Evolutionary conservation across 176 grass and related monocot species (phyloP), one percentile per base, ranked within the genome.

Genomic region (Alloteropsis semialata): DNA sequence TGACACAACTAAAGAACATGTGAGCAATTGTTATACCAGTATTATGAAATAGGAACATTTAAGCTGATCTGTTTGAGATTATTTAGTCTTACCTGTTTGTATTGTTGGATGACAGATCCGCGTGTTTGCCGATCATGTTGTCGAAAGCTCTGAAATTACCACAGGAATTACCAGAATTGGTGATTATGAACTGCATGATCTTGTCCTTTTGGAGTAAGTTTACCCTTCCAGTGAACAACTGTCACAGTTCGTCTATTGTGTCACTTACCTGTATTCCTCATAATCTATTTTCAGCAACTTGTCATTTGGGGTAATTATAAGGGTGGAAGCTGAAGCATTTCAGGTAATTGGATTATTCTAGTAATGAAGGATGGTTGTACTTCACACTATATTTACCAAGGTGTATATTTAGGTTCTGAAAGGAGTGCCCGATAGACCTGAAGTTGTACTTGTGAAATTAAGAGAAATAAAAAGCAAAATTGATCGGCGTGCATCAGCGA

Each of bases 391-490:
- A 84, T 45, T 92, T 62, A 81, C 84, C 38, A 10, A 14, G 55
- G 16, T 84, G 43, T 90, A 83, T 65, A 15, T 75, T 87, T 94
- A 99, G 93, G 91, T 99, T 80, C 83, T 99, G 27, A 94, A 99
- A 94, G 93, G 93, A 54, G 81, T 99, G 38, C 87, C 93, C 5
- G 97, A 99, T 85, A 87, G 93, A 87, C 89, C 97, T 46, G 97
- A 99, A 65, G 93, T 96, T 63, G 93, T 92, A 16, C 97, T 94
- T 65, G 91, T 99, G 44, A 99, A 99, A 84, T 74, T 96, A 69
- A 94, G 93, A 86, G 97, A 99, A 84, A 96, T 99, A 75, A 99
- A 96, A 85, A 92, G 84, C 73, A 99, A 99, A 57, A 92, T 99
- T 82, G 97, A 96, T 76, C 83, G 82, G 30, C 91, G 89, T 39